Evolutionary conservation across 768 basidiomycete genomes (phyloP).

Genomic region (Rhizopogon vesiculosus): DNA sequence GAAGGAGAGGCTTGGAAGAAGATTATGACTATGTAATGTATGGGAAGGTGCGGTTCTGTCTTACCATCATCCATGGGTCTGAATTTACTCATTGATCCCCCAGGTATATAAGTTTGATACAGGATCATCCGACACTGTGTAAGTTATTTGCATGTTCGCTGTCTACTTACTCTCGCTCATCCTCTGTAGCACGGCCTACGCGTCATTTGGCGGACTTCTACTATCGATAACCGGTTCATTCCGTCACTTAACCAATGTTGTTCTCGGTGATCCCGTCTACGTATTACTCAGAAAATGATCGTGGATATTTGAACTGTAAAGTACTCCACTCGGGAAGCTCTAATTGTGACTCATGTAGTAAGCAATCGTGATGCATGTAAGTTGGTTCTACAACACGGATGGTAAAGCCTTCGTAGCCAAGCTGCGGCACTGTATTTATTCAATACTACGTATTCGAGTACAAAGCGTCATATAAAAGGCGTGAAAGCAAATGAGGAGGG

Average conservation of each 20-base stretch:
- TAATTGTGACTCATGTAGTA: neutral
- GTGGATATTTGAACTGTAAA: neutral
- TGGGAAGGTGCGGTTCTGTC: conserved; percentile 65
- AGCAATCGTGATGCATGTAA: neutral
- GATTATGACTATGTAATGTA: conserved; percentile 99
- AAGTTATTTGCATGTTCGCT: conserved; percentile 27
- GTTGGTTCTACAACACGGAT: no score
- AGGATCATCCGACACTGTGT: conserved; percentile 53
- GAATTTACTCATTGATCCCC: conserved; percentile 4
- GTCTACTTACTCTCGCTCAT: conserved; percentile 1
- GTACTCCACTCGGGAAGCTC: no score
- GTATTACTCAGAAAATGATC: conserved; percentile 75
- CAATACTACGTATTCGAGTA: neutral
- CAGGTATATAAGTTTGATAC: neutral
- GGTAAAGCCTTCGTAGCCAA: no score
- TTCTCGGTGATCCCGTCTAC: conserved; percentile 91
- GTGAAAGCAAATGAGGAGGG: neutral
- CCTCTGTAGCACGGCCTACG: conserved; percentile 77
- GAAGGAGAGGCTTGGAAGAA: conserved; percentile 76
- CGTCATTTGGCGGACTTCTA: conserved; percentile 92
- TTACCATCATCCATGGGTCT: neutral
- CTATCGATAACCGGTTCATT: conserved; percentile 92
- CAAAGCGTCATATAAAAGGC: neutral
- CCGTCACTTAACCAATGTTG: conserved; percentile 87
- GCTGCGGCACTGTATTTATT: neutral